Evolutionary conservation across 768 basidiomycete genomes (phyloP).

Genomic region (Mrakia hoshinonis): DNA sequence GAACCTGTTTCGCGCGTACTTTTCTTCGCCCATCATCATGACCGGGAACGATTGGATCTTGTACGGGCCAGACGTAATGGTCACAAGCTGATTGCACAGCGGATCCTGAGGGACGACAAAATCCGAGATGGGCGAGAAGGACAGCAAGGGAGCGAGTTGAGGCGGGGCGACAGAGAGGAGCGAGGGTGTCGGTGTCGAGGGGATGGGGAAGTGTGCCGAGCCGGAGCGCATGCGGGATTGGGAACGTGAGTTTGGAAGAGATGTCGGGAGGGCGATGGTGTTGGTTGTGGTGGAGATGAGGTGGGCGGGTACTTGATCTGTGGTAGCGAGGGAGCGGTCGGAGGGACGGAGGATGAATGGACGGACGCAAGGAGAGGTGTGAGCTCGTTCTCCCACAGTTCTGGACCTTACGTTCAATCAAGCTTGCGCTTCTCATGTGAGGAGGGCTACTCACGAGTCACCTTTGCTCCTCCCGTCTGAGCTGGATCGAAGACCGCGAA

Average conservation of each 20-base stretch:
- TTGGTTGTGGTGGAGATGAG: slow-evolving; percentile 36
- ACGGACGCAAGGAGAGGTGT: slow-evolving; percentile 38
- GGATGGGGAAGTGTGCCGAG: not conserved
- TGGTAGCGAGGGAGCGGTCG: not conserved
- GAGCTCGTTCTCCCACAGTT: no score
- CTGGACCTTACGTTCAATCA: no score
- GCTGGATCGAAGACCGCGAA: slow-evolving; percentile 71
- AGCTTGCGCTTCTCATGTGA: no score
- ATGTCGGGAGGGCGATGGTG: not conserved
- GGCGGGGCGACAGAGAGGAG: slow-evolving; percentile 22
- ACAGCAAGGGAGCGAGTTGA: slow-evolving; percentile 50
- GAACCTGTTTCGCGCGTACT: slow-evolving; percentile 77
- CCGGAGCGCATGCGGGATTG: not conserved
- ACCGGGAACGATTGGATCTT: slow-evolving; percentile 90
- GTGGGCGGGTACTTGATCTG: slow-evolving; percentile 35
- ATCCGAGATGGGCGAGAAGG: slow-evolving; percentile 83
- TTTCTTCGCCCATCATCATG: slow-evolving; percentile 47
- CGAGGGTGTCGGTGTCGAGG: not conserved
- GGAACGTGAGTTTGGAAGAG: slow-evolving; percentile 14
- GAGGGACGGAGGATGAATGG: slow-evolving; percentile 35
- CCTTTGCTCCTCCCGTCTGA: slow-evolving; percentile 62
- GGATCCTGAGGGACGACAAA: slow-evolving; percentile 85
- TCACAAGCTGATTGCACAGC: slow-evolving; percentile 79
- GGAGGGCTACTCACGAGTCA: slow-evolving; percentile 79
- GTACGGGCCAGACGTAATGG: slow-evolving; percentile 56